These are phyloP conservation scores for Abrus pulchellus DNA, from an alignment of 306 rosid species.

Conservation along the genomic window DNA sequence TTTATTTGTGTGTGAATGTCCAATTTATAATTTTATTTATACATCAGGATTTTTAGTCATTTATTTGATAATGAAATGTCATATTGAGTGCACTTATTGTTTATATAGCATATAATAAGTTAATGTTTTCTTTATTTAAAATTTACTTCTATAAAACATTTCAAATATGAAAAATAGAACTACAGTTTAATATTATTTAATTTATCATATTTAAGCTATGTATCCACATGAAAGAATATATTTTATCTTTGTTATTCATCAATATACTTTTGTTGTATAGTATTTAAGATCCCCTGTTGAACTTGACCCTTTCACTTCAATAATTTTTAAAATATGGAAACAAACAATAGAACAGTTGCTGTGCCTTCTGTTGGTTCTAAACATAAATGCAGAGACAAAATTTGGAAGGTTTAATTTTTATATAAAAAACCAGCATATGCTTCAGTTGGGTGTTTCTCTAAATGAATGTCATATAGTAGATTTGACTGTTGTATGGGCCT, in stretches of 20 bases:
- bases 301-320: background rate
- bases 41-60: background rate
- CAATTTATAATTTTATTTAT: slow-evolving; percentile 5
- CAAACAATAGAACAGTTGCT: slow-evolving; percentile 36
- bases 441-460: background rate
- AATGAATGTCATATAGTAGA: background rate
- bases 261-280: background rate
- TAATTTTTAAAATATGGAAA: slow-evolving; percentile 16
- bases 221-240: slow-evolving; percentile 5
- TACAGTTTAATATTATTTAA: background rate
- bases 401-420: background rate
- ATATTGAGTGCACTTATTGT: background rate
- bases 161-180: background rate
- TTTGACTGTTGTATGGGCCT: slow-evolving; percentile 11
- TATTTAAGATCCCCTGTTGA: background rate
- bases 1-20: slow-evolving; percentile 8
- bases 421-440: background rate
- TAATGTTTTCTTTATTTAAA: background rate
- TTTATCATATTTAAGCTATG: slow-evolving; percentile 9
- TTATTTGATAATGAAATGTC: background rate
- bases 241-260: slow-evolving; percentile 1
- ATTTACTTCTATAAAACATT: background rate
- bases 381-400: background rate
- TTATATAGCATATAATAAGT: background rate
- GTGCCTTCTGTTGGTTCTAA: slow-evolving; percentile 32